Evolutionary conservation across 371 early-diverging fungal genomes (phyloP), one percentile per base, ranked within the genome.

Genomic region (Mucor mucedo): DNA sequence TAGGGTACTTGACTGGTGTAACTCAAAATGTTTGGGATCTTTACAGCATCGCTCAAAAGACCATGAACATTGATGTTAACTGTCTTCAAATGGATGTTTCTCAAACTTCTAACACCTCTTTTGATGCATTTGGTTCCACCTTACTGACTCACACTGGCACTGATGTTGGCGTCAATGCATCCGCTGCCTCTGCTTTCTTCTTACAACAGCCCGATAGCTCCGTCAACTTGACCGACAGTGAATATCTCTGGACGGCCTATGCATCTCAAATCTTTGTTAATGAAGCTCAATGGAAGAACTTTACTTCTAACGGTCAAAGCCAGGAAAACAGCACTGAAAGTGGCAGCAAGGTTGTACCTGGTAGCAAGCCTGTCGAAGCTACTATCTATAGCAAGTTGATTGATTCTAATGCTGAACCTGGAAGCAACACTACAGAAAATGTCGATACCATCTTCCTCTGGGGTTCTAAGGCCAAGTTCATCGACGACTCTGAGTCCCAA

Each of bases 251-350:
- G 70, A 38, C 53, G 7, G 66, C 62, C 6, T 70, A 62, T 33
- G 52, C 28, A 11, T 70, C 70, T 30, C 66, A 65, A 58, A 39
- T 70, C 28, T 70, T 62, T 59, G 70, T 70, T 7, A 70, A 70
- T 45, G 38, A 55, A n/a, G 56, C 6, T 47, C 52, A 53, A 42
- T 70, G 70, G 70, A 48, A 58, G 5, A 59, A 70, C 40, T 62
- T 70, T 13, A 70, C 70, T 11, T 52, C 52, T 35, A 45, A 45
- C 11, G 65, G 58, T 6, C 27, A 39, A 16, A 62, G 41, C 41
- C 45, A 30, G 30, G 28, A 29, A 7, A 57, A 57, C 8, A 5
- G 50, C n/a, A 27, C 64, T 28, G 45, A 64, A n/a, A 41, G 40
- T 39, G 65, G 65, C 27, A 65, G 66, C 33, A n/a, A 28, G 16